phyloP scores from a whole-genome alignment of 805 yeast species.

The Dipodascopsis uninucleata region DNA sequence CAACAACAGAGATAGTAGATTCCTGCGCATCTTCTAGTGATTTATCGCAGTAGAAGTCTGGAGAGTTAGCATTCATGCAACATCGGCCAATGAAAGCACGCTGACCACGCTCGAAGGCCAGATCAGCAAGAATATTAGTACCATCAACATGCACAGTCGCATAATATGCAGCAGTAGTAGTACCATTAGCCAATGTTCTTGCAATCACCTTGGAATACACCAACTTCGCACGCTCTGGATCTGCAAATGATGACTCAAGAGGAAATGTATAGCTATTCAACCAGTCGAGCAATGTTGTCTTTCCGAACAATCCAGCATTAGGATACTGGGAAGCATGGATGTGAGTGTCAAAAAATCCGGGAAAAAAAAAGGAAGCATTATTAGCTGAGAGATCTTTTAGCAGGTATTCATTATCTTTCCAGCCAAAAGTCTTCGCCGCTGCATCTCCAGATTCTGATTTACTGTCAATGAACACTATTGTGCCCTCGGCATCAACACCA shows the following conservation, averaged over 20 bases:
- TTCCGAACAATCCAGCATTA: slow-evolving; percentile 78
- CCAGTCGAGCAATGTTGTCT: slow-evolving; percentile 86
- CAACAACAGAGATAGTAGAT: slow-evolving; percentile 54
- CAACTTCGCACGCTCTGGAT: slow-evolving; percentile 50
- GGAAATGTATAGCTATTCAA: slow-evolving; percentile 84
- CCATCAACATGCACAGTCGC: slow-evolving; percentile 82
- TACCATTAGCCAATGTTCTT: slow-evolving; percentile 72
- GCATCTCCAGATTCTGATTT: slow-evolving; percentile 30
- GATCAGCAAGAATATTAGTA: slow-evolving; percentile 70
- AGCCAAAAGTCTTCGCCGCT: slow-evolving; percentile 31
- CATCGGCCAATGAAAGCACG: slow-evolving; percentile 89
- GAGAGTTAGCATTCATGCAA: slow-evolving; percentile 86
- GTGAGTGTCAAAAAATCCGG: slow-evolving; percentile 80
- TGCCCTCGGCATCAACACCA: slow-evolving; percentile 60
- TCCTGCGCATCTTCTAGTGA: slow-evolving; percentile 50
- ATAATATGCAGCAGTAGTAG: slow-evolving; percentile 88
- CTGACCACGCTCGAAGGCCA: slow-evolving; percentile 67
- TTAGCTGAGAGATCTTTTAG: slow-evolving; percentile 8
- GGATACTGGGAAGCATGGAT: slow-evolving; percentile 85
- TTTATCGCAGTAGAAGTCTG: slow-evolving; percentile 61
- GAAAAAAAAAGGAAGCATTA: slow-evolving; percentile 55
- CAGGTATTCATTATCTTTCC: slow-evolving; percentile 12
- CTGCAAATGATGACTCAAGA: slow-evolving; percentile 64
- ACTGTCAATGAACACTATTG: slow-evolving; percentile 43
- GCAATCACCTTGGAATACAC: slow-evolving; percentile 67